A percentile compares a stretch with the other conserved stretches of the same genome.
Conservation (phyloP, 202 grass and related monocot species). For the Bolboschoenoplectus hybrid region DNA sequence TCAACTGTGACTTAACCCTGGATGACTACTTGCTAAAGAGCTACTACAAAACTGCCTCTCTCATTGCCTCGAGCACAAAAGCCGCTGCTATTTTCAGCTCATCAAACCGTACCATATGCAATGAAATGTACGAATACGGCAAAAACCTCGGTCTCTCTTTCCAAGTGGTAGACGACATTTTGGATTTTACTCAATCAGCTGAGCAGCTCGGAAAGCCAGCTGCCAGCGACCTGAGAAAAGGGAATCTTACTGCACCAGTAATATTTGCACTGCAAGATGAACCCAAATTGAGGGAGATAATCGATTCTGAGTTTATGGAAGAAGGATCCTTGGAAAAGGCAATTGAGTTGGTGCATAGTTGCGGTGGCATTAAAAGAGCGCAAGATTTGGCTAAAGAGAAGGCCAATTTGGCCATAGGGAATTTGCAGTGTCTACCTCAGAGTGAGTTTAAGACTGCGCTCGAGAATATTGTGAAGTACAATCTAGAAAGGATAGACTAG, state of each 20-base stretch:
- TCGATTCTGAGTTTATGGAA: constrained; percentile 81
- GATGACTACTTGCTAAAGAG: constrained; percentile 96
- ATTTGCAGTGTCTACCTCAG: constrained; percentile 67
- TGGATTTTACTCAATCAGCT: constrained; percentile 90
- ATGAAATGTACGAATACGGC: constrained; percentile 86
- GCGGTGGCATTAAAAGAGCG: constrained; percentile 60
- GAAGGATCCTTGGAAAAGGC: constrained; percentile 57
- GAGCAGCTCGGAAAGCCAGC: constrained; percentile 91
- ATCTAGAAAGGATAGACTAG: constrained; percentile 90
- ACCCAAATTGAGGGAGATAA: constrained; percentile 65
- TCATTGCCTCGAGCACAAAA: constrained; percentile 85
- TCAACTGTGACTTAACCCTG: constrained; percentile 73
- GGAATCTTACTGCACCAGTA: constrained; percentile 81
- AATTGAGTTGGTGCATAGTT: constrained; percentile 60
- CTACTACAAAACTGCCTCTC: constrained; percentile 95
- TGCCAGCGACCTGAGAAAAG: constrained; percentile 69
- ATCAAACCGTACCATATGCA: constrained; percentile 50
- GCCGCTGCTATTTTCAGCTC: constrained; percentile 83
- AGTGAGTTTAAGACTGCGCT: constrained; percentile 69
- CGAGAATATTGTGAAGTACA: constrained; percentile 75
- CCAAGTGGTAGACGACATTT: constrained; percentile 94
- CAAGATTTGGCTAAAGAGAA: constrained; percentile 85
- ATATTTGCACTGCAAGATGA: constrained; percentile 71
- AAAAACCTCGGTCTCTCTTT: constrained; percentile 87
- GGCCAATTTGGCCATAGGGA: constrained; percentile 53